Evolutionary conservation across 441 rosid species (phyloP), one percentile per base, ranked within the genome.

Genomic region (Omphalea diandra): DNA sequence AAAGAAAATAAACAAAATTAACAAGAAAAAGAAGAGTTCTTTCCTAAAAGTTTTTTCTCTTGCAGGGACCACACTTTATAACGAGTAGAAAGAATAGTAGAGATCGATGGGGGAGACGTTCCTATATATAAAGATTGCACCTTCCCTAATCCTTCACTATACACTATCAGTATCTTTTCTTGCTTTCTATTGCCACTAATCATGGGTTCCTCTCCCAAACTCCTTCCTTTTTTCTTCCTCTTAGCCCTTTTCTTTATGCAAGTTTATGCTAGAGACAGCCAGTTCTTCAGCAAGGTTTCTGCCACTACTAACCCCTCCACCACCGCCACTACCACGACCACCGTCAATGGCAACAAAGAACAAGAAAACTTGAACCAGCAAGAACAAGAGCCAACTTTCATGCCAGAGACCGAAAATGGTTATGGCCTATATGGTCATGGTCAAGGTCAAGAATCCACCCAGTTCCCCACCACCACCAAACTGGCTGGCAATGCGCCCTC

Each of bases 261-360:
- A 55, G 74, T 74, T 60, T 81, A 83, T 61, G 91, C 85, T 3
- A 83, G 94, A 78, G 93, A 90, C n/a, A 83, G 88, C 79, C 85
- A 79, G 22, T 86, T 91, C 86, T 93, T 93, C 61, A 87, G 87
- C 80, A 90, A 88, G 73, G 83, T 86, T 70, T 18, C 71, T 15
- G 41, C 72, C 43, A 24, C 74, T 44, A 32, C 78, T 36, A 58
- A 65, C 77, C n/a, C 65, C 52, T n/a, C 65, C 18, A 26, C 52
- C 53, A 27, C 73, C 44, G 33, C 27, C 41, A 47, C 7, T 2
- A 53, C 63, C 47, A n/a, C n/a, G n/a, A n/a, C n/a, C n/a, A n/a
- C n/a, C n/a, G n/a, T n/a, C n/a, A n/a, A n/a, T n/a, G n/a, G n/a
- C n/a, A n/a, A n/a, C 65, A 65, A 47, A 7, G 60, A 74, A 43